Evolutionary conservation across 495 filamentous ascomycete species (phyloP).

Genomic region (Penicillium longicatenatum): DNA sequence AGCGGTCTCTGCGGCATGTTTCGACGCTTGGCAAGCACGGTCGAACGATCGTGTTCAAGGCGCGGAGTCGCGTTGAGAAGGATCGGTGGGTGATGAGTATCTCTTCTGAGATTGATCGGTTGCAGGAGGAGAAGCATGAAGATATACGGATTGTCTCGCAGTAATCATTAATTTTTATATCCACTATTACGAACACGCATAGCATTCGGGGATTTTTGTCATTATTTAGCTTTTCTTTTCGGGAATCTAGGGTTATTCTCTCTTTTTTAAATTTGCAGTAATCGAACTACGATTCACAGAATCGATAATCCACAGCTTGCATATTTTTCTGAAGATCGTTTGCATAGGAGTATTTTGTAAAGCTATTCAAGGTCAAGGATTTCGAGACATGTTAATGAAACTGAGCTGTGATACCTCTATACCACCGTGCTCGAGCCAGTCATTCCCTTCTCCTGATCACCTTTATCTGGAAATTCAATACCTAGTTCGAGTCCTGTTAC

Average conservation of each 20-base stretch:
- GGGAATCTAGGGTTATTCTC: not conserved
- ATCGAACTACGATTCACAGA: not conserved
- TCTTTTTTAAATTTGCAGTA: too few relatives aligned
- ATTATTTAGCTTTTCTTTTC: not conserved
- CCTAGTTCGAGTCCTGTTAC: too few relatives aligned
- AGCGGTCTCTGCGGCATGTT: conserved; percentile 50
- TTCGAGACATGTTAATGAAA: too few relatives aligned
- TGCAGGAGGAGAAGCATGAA: conserved; percentile 56
- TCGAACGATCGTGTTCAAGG: conserved; percentile 69
- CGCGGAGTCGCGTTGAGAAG: conserved; percentile 69
- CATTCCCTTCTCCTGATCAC: too few relatives aligned
- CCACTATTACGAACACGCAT: conserved; percentile 10
- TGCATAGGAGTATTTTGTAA: too few relatives aligned
- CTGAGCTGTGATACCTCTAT: too few relatives aligned
- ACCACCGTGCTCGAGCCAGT: too few relatives aligned
- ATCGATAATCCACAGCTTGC: not conserved
- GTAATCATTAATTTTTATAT: conserved; percentile 14
- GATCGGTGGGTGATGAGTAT: conserved; percentile 78
- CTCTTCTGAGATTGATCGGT: conserved; percentile 70
- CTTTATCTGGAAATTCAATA: too few relatives aligned
- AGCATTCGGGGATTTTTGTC: conserved; percentile 1
- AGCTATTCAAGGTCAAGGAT: too few relatives aligned
- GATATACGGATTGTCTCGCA: conserved; percentile 60
- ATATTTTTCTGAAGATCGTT: not conserved
- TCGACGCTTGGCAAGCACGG: conserved; percentile 62